Conservation (phyloP, 2,329 filamentous ascomycete genomes). For the Fusarium azukiicola region DNA sequence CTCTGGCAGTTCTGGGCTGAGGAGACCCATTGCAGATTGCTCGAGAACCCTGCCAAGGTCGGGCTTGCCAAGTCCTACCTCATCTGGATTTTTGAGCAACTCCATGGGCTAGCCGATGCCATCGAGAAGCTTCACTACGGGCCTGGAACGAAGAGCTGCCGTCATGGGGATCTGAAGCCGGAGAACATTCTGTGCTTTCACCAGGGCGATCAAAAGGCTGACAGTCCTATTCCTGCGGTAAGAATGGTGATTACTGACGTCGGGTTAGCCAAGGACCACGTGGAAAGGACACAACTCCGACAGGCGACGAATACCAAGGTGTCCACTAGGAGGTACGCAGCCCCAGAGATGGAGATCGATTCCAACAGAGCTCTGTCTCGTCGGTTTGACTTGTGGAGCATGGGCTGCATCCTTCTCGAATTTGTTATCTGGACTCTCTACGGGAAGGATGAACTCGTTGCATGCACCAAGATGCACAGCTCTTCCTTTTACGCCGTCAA, state of each 20-base stretch:
- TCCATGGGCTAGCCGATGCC: not conserved
- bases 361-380: not conserved
- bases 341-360: not conserved
- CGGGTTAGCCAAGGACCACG: not conserved
- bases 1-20: constrained; percentile 2
- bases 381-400: not conserved
- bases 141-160: not conserved
- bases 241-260: constrained; percentile 4
- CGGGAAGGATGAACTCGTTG: not conserved
- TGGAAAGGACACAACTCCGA: not conserved
- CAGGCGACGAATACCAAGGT: not conserved
- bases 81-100: not conserved
- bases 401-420: not conserved
- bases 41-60: not conserved
- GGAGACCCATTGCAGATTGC: no score
- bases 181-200: not conserved
- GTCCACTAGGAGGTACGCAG: not conserved
- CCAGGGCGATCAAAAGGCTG: not conserved
- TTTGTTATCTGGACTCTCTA: not conserved
- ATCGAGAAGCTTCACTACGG: not conserved
- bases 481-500: not conserved
- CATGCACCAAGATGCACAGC: not conserved
- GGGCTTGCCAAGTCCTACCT: not conserved
- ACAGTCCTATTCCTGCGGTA: not conserved
- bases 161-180: not conserved